phyloP scores from a whole-genome alignment of 106 monocot genomes.

The Dendrobium chrysotoxum region DNA sequence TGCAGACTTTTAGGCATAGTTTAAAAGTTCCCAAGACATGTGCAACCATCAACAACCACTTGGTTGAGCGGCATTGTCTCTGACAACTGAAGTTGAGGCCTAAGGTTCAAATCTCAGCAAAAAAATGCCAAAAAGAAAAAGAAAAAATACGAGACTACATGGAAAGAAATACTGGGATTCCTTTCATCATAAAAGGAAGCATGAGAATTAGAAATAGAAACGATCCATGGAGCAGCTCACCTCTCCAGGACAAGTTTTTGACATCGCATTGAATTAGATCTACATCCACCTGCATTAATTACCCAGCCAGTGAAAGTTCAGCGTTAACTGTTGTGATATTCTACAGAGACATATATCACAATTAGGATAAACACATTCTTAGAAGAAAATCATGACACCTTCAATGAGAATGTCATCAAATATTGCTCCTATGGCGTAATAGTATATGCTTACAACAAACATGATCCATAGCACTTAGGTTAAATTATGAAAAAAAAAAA shows the following conservation, averaged over 20 bases:
- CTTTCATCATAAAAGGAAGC: background rate
- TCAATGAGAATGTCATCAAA: background rate
- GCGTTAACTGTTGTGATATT: background rate
- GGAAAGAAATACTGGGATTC: background rate
- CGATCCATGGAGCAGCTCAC: slow-evolving; percentile 26
- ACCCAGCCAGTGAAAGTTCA: background rate
- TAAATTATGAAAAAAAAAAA: background rate
- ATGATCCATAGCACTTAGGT: background rate
- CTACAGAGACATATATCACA: background rate
- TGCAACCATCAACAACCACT: background rate
- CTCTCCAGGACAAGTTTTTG: slow-evolving; percentile 55
- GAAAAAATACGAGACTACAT: background rate
- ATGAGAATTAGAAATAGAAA: background rate
- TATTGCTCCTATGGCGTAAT: background rate
- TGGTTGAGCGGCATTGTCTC: too few species aligned
- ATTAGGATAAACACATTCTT: background rate
- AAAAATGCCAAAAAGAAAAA: background rate
- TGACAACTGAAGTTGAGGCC: background rate
- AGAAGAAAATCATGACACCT: background rate
- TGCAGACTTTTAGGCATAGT: background rate
- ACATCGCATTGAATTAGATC: slow-evolving; percentile 66
- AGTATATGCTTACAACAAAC: background rate
- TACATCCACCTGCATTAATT: slow-evolving; percentile 61
- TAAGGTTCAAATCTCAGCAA: background rate
- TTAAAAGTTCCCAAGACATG: background rate